phyloP scores from a whole-genome alignment of 108 stramenopile species.

The Fistulifera solaris region DNA sequence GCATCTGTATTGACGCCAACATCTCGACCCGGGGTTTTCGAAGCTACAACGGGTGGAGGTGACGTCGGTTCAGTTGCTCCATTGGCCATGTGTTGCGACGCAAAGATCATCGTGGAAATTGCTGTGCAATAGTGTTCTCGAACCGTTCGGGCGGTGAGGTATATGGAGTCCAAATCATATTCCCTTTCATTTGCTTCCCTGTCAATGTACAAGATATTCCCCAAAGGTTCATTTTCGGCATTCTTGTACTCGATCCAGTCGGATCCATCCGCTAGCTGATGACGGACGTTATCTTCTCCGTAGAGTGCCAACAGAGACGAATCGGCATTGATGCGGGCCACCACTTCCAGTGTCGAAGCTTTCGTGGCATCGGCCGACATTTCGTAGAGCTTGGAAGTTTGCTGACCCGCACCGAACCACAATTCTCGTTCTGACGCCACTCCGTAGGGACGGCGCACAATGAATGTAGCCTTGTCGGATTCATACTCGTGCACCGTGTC shows the following conservation, averaged over 20 bases:
- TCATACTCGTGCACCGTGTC: constrained; percentile 46
- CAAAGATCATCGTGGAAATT: constrained; percentile 19
- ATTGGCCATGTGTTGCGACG: constrained; percentile 45
- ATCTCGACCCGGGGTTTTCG: constrained; percentile 8
- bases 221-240: constrained; percentile 54
- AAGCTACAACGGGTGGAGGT: constrained; percentile 3
- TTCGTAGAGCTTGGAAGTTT: constrained; percentile 22
- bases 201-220: constrained; percentile 65
- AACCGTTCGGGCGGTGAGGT: constrained; percentile 58
- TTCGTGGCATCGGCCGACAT: constrained; percentile 32
- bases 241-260: constrained; percentile 40
- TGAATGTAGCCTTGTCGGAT: constrained; percentile 35
- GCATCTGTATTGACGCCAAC: constrained; percentile 17
- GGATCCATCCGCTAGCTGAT: constrained; percentile 8
- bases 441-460: constrained; percentile 50
- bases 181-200: constrained; percentile 55
- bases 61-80: not conserved
- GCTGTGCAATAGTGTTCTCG: constrained; percentile 67
- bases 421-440: constrained; percentile 9
- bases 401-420: constrained; percentile 19
- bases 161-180: constrained; percentile 62
- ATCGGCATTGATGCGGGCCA: constrained; percentile 45
- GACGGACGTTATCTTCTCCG: constrained; percentile 31
- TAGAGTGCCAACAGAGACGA: constrained; percentile 31
- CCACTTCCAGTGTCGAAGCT: constrained; percentile 43